Evolutionary conservation across 257 asterid genomes (phyloP).

Genomic region (Solanum chilense): DNA sequence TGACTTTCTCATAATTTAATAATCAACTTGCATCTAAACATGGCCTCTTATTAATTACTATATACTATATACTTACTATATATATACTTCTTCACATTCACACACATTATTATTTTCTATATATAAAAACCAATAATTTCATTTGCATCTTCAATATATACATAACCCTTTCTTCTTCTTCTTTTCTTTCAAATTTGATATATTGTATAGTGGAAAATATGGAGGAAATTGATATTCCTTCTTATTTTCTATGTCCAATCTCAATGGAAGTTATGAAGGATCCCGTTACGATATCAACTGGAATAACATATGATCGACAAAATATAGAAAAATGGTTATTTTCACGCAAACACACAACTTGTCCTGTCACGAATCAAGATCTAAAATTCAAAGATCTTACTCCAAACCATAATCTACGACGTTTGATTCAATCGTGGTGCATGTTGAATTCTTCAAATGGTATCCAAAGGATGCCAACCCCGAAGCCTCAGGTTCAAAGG

Average conservation of each 20-base stretch:
- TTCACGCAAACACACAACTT: conserved; percentile 24
- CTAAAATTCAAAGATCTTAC: conserved; percentile 33
- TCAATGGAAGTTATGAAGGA: conserved; percentile 78
- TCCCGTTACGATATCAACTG: conserved; percentile 62
- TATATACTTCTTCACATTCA: background rate
- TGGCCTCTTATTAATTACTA: background rate
- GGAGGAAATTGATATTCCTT: conserved; percentile 40
- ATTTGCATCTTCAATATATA: background rate
- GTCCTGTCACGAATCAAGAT: conserved; percentile 57
- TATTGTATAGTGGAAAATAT: background rate
- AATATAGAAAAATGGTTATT: conserved; percentile 62
- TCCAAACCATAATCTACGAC: conserved; percentile 60
- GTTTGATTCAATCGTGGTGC: conserved; percentile 77
- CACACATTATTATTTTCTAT: background rate
- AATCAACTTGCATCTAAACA: conserved; percentile 10
- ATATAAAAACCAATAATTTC: background rate
- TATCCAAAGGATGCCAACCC: conserved; percentile 52
- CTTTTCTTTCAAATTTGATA: background rate
- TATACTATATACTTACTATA: background rate
- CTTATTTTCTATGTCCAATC: conserved; percentile 66
- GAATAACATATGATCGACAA: conserved; percentile 68
- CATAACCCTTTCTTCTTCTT: background rate
- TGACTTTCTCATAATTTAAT: conserved; percentile 13
- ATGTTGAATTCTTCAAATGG: conserved; percentile 39
- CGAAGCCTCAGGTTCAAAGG: conserved; percentile 31